Evolutionary conservation across 2,329 filamentous ascomycete species (phyloP).

Genomic region (Fusarium ambrosium): DNA sequence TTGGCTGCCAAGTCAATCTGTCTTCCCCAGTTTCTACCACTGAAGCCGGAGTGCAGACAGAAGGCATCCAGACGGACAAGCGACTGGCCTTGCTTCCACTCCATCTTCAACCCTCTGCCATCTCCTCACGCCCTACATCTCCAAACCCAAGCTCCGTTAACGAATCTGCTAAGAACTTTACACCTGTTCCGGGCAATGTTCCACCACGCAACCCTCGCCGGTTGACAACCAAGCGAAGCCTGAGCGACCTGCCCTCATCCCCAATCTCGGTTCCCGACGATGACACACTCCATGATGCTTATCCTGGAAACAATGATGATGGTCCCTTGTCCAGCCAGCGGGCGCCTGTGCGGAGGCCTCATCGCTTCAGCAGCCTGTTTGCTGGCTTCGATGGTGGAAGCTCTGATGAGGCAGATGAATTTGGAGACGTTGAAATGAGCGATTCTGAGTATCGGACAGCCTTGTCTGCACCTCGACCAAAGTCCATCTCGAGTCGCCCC

Average conservation of each 20-base stretch:
- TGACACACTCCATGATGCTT: constrained; percentile 68
- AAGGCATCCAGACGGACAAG: constrained; percentile 88
- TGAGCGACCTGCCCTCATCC: constrained; percentile 65
- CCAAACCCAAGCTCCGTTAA: constrained; percentile 56
- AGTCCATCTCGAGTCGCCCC: constrained; percentile 53
- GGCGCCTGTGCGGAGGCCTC: constrained; percentile 75
- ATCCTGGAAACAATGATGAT: constrained; percentile 85
- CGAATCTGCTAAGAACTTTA: constrained; percentile 59
- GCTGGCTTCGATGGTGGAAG: constrained; percentile 83
- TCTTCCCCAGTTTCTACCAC: constrained; percentile 39
- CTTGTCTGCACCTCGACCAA: constrained; percentile 72
- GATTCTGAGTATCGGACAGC: constrained; percentile 78
- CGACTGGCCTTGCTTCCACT: constrained; percentile 80
- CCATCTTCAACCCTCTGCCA: constrained; percentile 83
- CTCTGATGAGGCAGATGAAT: constrained; percentile 75
- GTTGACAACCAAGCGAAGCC: constrained; percentile 61
- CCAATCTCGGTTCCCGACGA: constrained; percentile 58
- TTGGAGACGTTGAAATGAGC: constrained; percentile 71
- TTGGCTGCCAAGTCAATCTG: constrained; percentile 80
- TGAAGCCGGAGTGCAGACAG: constrained; percentile 78
- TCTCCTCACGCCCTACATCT: constrained; percentile 72
- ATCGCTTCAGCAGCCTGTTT: constrained; percentile 87
- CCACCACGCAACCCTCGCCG: constrained; percentile 73
- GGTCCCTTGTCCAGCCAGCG: constrained; percentile 75
- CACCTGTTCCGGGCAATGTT: constrained; percentile 65